A percentile compares a stretch with the other conserved stretches of the same genome.
Conservation (phyloP, 2,329 filamentous ascomycete species). For the Aspergillus ochraceus region DNA sequence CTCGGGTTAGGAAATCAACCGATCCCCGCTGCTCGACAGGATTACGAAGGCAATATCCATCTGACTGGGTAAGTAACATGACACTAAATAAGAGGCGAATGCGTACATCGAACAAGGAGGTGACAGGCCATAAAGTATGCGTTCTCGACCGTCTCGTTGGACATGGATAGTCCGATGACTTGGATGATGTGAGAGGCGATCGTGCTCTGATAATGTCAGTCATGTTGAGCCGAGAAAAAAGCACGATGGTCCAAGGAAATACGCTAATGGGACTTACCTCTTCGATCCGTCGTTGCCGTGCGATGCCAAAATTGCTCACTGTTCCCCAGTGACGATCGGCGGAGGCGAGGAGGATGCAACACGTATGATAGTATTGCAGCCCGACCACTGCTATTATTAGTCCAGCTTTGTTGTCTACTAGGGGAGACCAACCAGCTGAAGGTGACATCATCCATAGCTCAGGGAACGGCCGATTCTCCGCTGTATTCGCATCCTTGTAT, state of each 20-base stretch:
- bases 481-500: constrained; percentile 27
- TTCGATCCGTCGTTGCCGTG: constrained; percentile 25
- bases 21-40: constrained; percentile 29
- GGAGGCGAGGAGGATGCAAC: constrained; percentile 32
- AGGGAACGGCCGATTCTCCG: constrained; percentile 31
- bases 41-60: constrained; percentile 34
- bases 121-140: constrained; percentile 37
- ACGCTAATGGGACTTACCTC: constrained; percentile 21
- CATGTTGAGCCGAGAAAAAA: not conserved
- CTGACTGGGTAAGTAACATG: constrained; percentile 15
- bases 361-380: constrained; percentile 40
- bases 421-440: constrained; percentile 29
- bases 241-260: not conserved
- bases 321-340: constrained; percentile 23
- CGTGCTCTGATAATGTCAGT: constrained; percentile 19
- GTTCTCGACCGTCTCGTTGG: constrained; percentile 36
- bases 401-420: not conserved
- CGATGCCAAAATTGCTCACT: constrained; percentile 28
- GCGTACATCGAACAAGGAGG: constrained; percentile 33
- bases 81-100: not conserved
- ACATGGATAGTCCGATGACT: constrained; percentile 33
- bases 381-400: constrained; percentile 30
- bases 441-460: constrained; percentile 39
- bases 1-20: constrained; percentile 26
- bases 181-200: constrained; percentile 30